phyloP scores from a whole-genome alignment of 139 green algal species.

The Chlamydomonas sphaeroides region DNA sequence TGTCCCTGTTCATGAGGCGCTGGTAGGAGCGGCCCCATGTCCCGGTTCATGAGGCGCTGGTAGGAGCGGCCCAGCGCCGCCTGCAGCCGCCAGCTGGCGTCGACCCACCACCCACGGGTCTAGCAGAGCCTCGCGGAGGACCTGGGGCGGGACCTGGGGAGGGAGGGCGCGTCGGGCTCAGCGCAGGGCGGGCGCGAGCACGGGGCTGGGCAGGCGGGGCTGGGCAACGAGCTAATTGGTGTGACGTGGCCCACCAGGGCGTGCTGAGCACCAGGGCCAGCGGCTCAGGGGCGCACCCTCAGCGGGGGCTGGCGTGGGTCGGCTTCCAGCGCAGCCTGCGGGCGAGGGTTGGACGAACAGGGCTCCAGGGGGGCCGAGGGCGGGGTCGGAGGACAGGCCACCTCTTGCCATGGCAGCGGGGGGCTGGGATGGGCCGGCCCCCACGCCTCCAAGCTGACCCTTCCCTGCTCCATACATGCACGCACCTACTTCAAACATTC shows the following conservation, averaged over 20 bases:
- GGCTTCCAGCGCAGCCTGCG: conserved; percentile 9
- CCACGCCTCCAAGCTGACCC: too few species aligned
- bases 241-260: too few species aligned
- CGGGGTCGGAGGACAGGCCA: too few species aligned
- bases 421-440: too few species aligned
- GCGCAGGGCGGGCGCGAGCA: too few species aligned
- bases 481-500: too few species aligned
- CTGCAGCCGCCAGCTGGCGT: conserved; percentile 5
- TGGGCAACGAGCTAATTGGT: neutral
- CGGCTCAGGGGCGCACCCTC: neutral
- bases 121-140: conserved; percentile 11
- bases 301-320: conserved; percentile 7
- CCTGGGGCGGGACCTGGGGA: neutral
- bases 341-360: neutral
- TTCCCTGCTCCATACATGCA: too few species aligned
- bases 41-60: neutral
- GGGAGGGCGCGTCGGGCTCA: neutral
- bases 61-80: neutral
- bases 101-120: conserved; percentile 32
- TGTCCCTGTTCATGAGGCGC: too few species aligned
- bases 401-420: too few species aligned
- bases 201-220: neutral
- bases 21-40: too few species aligned
- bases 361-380: too few species aligned
- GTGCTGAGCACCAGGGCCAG: neutral